These are phyloP conservation scores for Dinochytrium kinnereticum DNA, from an alignment of 371 early-diverging fungal species.

Conservation along the genomic window DNA sequence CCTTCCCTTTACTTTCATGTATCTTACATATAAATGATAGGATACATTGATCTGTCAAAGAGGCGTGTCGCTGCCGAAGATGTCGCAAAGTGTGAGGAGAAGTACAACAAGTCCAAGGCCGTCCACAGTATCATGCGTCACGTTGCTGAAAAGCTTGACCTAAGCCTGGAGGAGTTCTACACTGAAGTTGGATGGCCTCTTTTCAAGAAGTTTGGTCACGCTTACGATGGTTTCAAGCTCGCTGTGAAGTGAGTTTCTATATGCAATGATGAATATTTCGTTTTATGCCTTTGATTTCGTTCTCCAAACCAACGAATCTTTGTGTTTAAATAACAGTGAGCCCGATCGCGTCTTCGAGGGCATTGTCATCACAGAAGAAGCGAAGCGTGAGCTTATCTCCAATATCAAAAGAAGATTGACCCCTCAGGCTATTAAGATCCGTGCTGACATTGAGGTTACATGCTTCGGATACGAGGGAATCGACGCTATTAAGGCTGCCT, in stretches of 20 bases:
- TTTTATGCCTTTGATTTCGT: no score
- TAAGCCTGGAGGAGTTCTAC: constrained; percentile 87
- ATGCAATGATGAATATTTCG: no score
- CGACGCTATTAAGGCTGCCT: constrained; percentile 93
- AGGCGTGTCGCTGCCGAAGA: constrained; percentile 98
- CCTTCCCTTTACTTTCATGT: no score
- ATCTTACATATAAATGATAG: constrained; percentile 46
- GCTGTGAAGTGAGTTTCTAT: constrained; percentile 77
- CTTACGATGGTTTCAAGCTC: constrained; percentile 95
- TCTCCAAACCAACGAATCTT: no score
- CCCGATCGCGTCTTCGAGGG: constrained; percentile 88
- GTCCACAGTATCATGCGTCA: constrained; percentile 81
- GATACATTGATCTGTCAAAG: constrained; percentile 99
- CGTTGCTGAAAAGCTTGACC: constrained; percentile 89
- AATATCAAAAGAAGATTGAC: constrained; percentile 91
- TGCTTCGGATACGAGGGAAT: constrained; percentile 98
- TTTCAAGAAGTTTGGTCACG: constrained; percentile 97
- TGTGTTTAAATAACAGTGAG: no score
- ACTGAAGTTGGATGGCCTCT: constrained; percentile 96
- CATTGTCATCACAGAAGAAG: constrained; percentile 67
- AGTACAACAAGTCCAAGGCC: constrained; percentile 95
- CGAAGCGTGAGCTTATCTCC: constrained; percentile 77
- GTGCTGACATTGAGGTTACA: constrained; percentile 97
- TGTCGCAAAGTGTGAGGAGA: constrained; percentile 91
- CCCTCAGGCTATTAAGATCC: constrained; percentile 96